phyloP scores from a whole-genome alignment of 2,329 filamentous ascomycete genomes.

The Triangularia verruculosa region DNA sequence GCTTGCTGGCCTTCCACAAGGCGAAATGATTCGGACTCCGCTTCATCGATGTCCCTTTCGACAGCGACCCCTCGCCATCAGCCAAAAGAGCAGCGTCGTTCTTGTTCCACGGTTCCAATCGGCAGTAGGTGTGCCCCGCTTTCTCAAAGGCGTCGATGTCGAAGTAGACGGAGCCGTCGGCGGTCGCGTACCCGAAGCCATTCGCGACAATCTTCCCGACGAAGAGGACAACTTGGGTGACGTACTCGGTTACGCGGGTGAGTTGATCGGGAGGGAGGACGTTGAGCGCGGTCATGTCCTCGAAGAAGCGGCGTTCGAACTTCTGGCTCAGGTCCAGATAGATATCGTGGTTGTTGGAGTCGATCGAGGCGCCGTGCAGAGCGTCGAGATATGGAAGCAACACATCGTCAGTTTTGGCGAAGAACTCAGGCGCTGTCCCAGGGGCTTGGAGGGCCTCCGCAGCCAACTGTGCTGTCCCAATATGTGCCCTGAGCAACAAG shows the following conservation, averaged over 20 bases:
- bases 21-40: slow-evolving; percentile 50
- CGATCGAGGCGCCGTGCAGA: slow-evolving; percentile 53
- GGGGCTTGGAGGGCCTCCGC: slow-evolving; percentile 22
- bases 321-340: slow-evolving; percentile 64
- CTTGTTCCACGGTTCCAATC: slow-evolving; percentile 68
- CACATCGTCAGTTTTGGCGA: slow-evolving; percentile 58
- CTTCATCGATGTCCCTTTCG: slow-evolving; percentile 36
- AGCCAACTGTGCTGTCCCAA: slow-evolving; percentile 28
- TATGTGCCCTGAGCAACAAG: slow-evolving; percentile 21
- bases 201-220: slow-evolving; percentile 65
- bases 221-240: slow-evolving; percentile 58
- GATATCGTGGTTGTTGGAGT: slow-evolving; percentile 61
- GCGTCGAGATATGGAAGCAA: slow-evolving; percentile 63
- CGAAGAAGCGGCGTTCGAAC: slow-evolving; percentile 65
- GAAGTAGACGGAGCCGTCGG: slow-evolving; percentile 68
- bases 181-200: slow-evolving; percentile 61
- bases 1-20: slow-evolving; percentile 58
- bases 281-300: slow-evolving; percentile 65
- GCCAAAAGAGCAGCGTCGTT: slow-evolving; percentile 61
- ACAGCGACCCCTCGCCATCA: slow-evolving; percentile 66
- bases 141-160: slow-evolving; percentile 67
- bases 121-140: slow-evolving; percentile 62
- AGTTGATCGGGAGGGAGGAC: slow-evolving; percentile 61
- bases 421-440: slow-evolving; percentile 42
- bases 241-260: slow-evolving; percentile 67